phyloP scores from a whole-genome alignment of 2,329 filamentous ascomycete genomes.

The Xenoacremonium recifei region DNA sequence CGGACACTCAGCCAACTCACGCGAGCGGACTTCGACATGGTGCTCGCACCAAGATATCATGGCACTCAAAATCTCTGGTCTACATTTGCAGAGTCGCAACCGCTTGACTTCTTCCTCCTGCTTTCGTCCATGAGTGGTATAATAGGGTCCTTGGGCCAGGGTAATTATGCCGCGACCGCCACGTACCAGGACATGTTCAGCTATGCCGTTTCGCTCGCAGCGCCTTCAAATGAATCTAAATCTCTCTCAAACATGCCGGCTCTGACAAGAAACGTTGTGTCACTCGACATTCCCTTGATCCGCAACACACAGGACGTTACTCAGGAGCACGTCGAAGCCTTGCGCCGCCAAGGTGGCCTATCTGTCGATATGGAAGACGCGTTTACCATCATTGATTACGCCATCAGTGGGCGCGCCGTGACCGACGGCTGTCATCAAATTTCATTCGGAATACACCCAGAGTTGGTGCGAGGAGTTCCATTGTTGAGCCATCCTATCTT shows the following conservation, averaged over 20 bases:
- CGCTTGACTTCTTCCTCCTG: constrained; percentile 16
- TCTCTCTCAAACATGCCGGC: constrained; percentile 9
- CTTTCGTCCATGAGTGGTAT: constrained; percentile 13
- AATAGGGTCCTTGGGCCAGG: constrained; percentile 2
- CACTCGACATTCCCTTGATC: constrained; percentile 10
- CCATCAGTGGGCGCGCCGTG: constrained; percentile 7
- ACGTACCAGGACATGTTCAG: constrained; percentile 13
- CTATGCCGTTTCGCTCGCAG: constrained; percentile 3
- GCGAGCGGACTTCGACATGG: constrained; percentile 7
- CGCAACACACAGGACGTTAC: too few species aligned
- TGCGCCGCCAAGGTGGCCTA: constrained; percentile 9
- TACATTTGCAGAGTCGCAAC: constrained; percentile 5
- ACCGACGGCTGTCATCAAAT: constrained; percentile 5
- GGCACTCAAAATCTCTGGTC: constrained; percentile 12
- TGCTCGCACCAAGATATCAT: constrained; percentile 13
- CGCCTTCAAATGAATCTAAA: constrained; percentile 8
- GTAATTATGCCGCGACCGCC: constrained; percentile 10
- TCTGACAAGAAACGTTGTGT: constrained; percentile 10
- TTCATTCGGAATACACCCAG: constrained; percentile 11
- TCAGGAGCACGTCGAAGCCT: constrained; percentile 8
- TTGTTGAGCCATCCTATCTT: too few species aligned
- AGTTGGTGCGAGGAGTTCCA: too few species aligned
- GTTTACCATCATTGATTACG: constrained; percentile 8
- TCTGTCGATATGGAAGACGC: constrained; percentile 13
- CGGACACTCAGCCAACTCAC: constrained; percentile 12